Evolutionary conservation across 192 early-diverging fungal species (phyloP).

Genomic region (Gamsiella multidivaricata): DNA sequence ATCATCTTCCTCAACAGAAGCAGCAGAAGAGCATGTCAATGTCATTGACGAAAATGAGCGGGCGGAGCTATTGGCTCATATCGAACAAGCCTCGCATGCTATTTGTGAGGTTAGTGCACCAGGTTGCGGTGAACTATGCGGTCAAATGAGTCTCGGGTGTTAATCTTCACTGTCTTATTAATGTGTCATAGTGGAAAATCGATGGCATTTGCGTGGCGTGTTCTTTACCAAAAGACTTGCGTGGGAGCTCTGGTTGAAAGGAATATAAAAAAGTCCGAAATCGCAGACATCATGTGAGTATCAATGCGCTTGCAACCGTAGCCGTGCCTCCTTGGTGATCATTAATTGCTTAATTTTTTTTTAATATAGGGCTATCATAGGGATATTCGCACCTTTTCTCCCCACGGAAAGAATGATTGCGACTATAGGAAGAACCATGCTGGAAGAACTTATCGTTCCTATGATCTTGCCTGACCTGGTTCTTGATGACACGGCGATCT

Average conservation of each 20-base stretch:
- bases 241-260: conserved; percentile 13
- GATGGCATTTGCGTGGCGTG: conserved; percentile 7
- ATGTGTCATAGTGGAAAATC: conserved; percentile 25
- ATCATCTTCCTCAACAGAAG: too few relatives aligned
- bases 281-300: conserved; percentile 25
- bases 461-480: neutral
- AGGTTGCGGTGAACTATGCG: neutral
- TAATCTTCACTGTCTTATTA: neutral
- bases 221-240: conserved; percentile 11
- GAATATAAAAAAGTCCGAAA: conserved; percentile 3
- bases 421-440: neutral
- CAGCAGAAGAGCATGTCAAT: too few relatives aligned
- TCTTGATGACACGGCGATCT: conserved; percentile 12
- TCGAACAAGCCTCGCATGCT: conserved; percentile 3
- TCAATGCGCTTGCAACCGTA: neutral
- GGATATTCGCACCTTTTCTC: conserved; percentile 19
- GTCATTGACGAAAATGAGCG: neutral
- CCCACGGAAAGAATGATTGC: conserved; percentile 11
- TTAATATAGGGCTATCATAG: conserved; percentile 11
- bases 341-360: neutral
- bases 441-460: neutral
- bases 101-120: conserved; percentile 1
- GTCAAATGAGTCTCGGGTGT: neutral
- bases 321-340: neutral
- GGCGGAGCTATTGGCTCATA: conserved; percentile 6